Base-by-base conservation (phyloP, 257 asterid species). In the Gentiana straminea region DNA sequence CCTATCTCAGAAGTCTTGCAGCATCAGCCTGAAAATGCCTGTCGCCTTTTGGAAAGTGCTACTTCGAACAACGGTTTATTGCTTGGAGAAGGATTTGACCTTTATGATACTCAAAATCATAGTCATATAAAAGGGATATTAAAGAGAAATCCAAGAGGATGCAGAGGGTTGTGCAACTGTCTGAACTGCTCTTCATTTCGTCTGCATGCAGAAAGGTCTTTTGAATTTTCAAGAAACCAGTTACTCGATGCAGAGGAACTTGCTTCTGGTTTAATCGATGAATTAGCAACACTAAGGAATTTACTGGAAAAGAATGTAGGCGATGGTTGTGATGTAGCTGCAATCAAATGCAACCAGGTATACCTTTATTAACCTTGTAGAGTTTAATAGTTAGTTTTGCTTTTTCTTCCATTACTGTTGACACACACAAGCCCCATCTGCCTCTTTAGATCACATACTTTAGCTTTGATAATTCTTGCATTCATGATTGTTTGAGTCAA, bases 151-250 rank as follows among this genome's bases (percentile, higher is more conserved):
- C 86, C 78, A 50, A 68, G 71, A 65, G 93, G 94, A 11, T 89
- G 97, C 70, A 75, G 94, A 79, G 95, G 97, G 64, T 72, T 73
- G 35, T 89, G 97, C 56, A 73, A 63, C 67, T 89, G 97, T 73
- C 77, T 89, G 68, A 80, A 80, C 55, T 86, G 97, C 71, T 77
- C 84, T 62, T 80, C 95, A 13, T 89, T 86, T 68, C 93, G 90
- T 55, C 83, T 89, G 63, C 89, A 89, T 13, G 93, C 97, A 63
- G 90, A 82, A 55, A 77, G 83, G 56, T 81, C 94, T 39, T 89
- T 81, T 54, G 94, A 83, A 68, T 89, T 86, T 68, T 84, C 97
- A 50, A 72, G 75, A 68, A 86, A 78, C 64, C 97, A 89, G 78
- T 68, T 89, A 89, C 86, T 64, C 8, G 89, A 84, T 47, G 81